Conservation (phyloP, 2,329 filamentous ascomycete species). For the Fusarium sp. region DNA sequence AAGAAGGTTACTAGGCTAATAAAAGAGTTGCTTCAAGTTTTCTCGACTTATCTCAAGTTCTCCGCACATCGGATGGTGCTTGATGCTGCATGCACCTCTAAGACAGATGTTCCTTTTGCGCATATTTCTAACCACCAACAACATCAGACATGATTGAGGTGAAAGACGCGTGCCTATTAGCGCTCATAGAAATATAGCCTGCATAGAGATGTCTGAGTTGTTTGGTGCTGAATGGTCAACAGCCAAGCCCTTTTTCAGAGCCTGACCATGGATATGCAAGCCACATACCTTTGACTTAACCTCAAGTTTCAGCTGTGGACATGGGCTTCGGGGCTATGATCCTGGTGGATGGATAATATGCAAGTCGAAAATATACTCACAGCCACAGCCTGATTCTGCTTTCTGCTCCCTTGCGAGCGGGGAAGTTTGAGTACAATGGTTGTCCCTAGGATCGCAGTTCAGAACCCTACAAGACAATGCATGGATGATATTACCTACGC, state of each 20-base stretch:
- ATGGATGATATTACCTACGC: no score
- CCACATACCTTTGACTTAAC: neutral
- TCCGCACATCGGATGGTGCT: no score
- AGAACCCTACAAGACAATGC: neutral
- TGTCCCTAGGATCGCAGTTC: no score
- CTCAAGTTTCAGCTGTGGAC: conserved; percentile 14
- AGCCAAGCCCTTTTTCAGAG: neutral
- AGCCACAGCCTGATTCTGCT: conserved; percentile 1
- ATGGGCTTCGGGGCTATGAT: neutral
- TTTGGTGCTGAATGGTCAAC: conserved; percentile 1
- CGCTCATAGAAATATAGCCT: neutral
- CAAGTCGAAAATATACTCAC: neutral
- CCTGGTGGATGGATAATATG: conserved; percentile 11
- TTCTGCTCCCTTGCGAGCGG: neutral
- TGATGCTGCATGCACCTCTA: no score
- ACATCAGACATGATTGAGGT: neutral
- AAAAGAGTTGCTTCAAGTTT: no score
- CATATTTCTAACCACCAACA: neutral
- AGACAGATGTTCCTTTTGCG: neutral
- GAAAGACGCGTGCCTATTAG: neutral
- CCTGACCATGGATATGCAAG: conserved; percentile 26
- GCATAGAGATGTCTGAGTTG: conserved; percentile 3
- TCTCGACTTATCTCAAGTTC: no score
- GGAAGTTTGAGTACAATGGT: neutral
- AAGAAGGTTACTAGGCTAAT: no score